Evolutionary conservation across 352 stramenopile genomes (phyloP), one percentile per base, ranked within the genome.

Genomic region (Paralagenidium karlingii): DNA sequence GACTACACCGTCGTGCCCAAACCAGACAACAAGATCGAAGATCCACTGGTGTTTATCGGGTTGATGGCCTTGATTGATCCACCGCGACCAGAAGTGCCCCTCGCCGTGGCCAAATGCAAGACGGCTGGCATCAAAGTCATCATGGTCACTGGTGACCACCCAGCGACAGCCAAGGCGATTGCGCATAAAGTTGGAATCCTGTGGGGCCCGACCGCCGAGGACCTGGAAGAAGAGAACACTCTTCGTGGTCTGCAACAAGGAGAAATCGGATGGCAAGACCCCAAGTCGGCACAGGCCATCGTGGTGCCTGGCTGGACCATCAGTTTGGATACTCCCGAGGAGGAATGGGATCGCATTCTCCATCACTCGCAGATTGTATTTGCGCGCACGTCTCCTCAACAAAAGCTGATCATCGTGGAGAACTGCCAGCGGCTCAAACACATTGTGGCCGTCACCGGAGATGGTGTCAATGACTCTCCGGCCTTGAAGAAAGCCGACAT

Each of bases 391-490:
- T 96, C 81, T 10, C 94, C 95, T 8, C 67, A 97, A 47, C 77
- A 97, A 43, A 97, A 97, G 67, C 60, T 96, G 6, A 77, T 80
- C 38, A 98, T 98, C 52, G 94, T 99, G 3, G 80, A 95, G 32
- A 86, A 91, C 40, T 80, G 70, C 40, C 77, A 95, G 51, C 59
- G 74, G 10, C 55, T 54, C 20, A 86, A 84, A 8, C 69, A 95
- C 27, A 83, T 97, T 24, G 81, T 96, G 7, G 88, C 84, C 9
- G 91, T 98, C 49, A 98, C 92, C n/a, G 94, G 95, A 21, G 95
- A 99, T 57, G 94, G 95, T 59, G 94, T 99, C 11, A 99, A 99
- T 51, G 94, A 99, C 58, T 91, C 94, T 16, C 94, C 95, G 16
- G 94, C 94, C 11, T 63, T 99, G 0, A 97, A 96, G 62, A 86